phyloP scores from a whole-genome alignment of 176 grass and related monocot species.

The Typha latifolia region DNA sequence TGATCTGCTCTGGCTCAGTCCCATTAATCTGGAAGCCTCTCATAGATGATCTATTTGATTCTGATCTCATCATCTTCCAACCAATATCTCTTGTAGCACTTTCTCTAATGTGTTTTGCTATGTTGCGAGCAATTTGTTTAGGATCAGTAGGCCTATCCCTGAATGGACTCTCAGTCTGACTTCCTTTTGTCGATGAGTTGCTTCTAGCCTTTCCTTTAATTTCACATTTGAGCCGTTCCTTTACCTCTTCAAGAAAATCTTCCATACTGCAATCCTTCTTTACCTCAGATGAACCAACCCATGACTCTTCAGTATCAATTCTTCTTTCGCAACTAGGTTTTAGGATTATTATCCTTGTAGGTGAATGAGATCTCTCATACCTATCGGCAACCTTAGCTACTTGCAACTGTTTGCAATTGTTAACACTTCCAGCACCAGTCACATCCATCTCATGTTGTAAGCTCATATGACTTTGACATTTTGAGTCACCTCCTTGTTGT shows the following conservation, averaged over 20 bases:
- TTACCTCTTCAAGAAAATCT: slow-evolving; percentile 62
- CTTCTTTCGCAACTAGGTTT: slow-evolving; percentile 29
- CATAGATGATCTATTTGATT: slow-evolving; percentile 31
- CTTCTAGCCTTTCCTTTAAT: slow-evolving; percentile 19
- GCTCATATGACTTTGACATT: not conserved
- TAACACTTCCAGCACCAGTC: not conserved
- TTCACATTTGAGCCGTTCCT: slow-evolving; percentile 33
- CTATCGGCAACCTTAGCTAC: slow-evolving; percentile 12
- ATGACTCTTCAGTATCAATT: not conserved
- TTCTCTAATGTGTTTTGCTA: slow-evolving; percentile 50
- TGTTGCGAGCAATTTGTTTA: slow-evolving; percentile 36
- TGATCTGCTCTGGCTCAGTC: no score
- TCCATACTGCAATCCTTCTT: slow-evolving; percentile 34
- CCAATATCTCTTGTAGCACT: slow-evolving; percentile 31
- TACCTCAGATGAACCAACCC: slow-evolving; percentile 24
- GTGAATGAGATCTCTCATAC: slow-evolving; percentile 3
- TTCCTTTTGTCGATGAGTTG: slow-evolving; percentile 3
- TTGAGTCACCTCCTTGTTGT: not conserved
- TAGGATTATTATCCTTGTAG: slow-evolving; percentile 56
- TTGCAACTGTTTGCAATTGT: slow-evolving; percentile 2
- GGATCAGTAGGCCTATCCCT: slow-evolving; percentile 14
- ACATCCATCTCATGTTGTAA: not conserved
- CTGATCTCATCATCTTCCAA: slow-evolving; percentile 31
- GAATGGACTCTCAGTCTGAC: slow-evolving; percentile 4
- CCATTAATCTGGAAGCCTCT: slow-evolving; percentile 2